Base-by-base conservation (phyloP, 2,329 filamentous ascomycete genomes). In the Penicillium griseofulvum region DNA sequence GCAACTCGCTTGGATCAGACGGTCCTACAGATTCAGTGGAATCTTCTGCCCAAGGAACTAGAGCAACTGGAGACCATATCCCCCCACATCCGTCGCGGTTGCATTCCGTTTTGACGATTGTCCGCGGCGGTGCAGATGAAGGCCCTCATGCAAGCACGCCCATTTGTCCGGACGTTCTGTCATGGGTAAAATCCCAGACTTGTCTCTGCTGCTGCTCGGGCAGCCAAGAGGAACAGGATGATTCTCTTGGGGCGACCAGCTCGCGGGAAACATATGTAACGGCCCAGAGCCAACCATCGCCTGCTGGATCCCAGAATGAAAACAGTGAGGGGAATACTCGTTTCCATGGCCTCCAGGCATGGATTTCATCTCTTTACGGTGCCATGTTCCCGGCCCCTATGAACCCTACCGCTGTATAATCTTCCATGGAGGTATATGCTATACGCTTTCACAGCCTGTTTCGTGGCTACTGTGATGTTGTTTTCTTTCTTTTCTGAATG, bases 231-330 rank as follows among this genome's bases (percentile, higher is more conserved):
- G 53, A 54, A 14, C 19, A 37, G 4, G n/a, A 55, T 22, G 26
- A 43, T 28, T 28, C 52, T 36, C 54, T 63, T 3, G 53, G 52
- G 2, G 22, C 26, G 10, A 46, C 51, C 34, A 44, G 31, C 10
- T 63, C 60, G 5, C 49, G 29, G 5, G 60, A 62, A 12, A 62
- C 60, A 36, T 63, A 64, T 49, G 19, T 46, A n/a, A 64, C 62
- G 22, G 60, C 62, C 9, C 49, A n/a, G 3, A 61, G 53, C 26
- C 55, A 46, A 9, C 8, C 26, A 17, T 57, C 54, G n/a, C 39
- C 47, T 28, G 14, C 22, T 28, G 47, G 5, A 19, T 55, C 33
- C 34, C 52, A 55, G 12, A 45, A 34, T 22, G 52, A 28, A 7
- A 28, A 7, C 9, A 14, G 16, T 10, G 47, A 17, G 9, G 33